Evolutionary conservation across 495 filamentous ascomycete species (phyloP).

Genomic region (Penicillium flavigenum): DNA sequence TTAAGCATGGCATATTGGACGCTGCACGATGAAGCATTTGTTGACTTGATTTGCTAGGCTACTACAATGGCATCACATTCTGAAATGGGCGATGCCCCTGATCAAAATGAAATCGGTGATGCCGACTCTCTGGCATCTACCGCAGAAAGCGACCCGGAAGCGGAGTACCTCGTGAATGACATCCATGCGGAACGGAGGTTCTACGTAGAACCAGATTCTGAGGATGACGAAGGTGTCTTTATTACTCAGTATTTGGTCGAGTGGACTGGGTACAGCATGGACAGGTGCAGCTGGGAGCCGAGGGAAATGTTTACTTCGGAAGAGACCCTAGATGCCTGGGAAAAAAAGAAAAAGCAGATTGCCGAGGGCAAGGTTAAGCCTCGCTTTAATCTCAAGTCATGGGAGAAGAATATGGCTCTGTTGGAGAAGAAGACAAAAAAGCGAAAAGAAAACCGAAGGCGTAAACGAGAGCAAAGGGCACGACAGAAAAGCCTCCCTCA

Average conservation of each 20-base stretch:
- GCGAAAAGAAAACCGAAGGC: conserved; percentile 4
- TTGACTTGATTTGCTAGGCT: conserved; percentile 1
- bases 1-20: not conserved
- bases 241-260: conserved; percentile 56
- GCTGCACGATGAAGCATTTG: not conserved
- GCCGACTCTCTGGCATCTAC: conserved; percentile 64
- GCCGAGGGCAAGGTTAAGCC: conserved; percentile 32
- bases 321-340: conserved; percentile 53
- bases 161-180: conserved; percentile 46
- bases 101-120: conserved; percentile 42
- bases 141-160: conserved; percentile 34
- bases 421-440: conserved; percentile 26
- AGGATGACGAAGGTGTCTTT: conserved; percentile 1
- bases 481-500: not conserved
- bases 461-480: not conserved
- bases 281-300: conserved; percentile 65
- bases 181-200: conserved; percentile 48
- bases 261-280: conserved; percentile 60
- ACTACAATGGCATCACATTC: conserved; percentile 9
- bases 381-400: conserved; percentile 52
- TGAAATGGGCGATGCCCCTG: conserved; percentile 26
- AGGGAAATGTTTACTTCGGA: conserved; percentile 49
- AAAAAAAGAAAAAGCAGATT: conserved; percentile 48
- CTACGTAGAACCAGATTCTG: conserved; percentile 1
- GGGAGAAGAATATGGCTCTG: conserved; percentile 31